Conservation (phyloP, 169 alveolate species). For the Cryptosporidium canis region DNA sequence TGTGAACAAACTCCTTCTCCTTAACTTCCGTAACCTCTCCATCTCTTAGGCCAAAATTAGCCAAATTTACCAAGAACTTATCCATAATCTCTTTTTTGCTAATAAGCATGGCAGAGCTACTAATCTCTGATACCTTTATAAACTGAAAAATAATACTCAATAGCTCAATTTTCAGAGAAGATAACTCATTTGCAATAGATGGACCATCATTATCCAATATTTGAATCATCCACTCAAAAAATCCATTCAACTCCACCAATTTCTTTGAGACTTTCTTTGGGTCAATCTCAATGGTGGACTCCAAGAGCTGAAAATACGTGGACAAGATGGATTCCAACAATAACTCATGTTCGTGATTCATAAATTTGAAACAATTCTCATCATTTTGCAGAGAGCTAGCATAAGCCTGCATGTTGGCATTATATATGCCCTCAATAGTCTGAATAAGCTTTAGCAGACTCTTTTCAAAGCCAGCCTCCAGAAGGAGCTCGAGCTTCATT, state of each 20-base stretch:
- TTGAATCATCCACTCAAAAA: conserved; percentile 18
- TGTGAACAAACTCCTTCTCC: conserved; percentile 34
- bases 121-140: neutral
- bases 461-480: neutral
- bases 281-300: conserved; percentile 22
- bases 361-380: neutral
- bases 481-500: neutral
- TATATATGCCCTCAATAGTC: neutral
- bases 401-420: neutral
- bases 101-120: neutral
- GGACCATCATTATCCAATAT: neutral
- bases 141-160: conserved; percentile 50
- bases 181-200: neutral
- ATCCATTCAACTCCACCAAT: neutral
- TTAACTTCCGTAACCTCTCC: neutral
- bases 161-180: conserved; percentile 28
- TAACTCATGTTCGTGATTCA: neutral
- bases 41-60: conserved; percentile 15
- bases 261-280: conserved; percentile 18
- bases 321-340: neutral
- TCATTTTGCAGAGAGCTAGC: neutral
- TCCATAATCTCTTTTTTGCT: conserved; percentile 3
- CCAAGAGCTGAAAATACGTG: conserved; percentile 19
- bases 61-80: conserved; percentile 35
- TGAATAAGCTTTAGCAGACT: neutral